phyloP scores from a whole-genome alignment of 2,329 filamentous ascomycete species.

The Venturia effusa region DNA sequence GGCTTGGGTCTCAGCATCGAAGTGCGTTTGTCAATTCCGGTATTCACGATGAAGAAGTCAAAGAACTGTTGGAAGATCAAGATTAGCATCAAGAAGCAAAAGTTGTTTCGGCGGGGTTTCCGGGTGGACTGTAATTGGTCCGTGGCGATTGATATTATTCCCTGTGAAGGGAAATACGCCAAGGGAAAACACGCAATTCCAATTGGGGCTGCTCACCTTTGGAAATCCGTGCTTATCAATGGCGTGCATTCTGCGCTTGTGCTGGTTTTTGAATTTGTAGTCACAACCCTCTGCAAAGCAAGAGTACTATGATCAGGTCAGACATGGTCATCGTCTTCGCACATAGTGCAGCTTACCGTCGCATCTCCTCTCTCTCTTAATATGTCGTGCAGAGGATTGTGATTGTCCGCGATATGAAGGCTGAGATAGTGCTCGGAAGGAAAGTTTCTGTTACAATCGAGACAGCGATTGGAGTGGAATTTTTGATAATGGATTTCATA shows the following conservation, averaged over 20 bases:
- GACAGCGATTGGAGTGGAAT: conserved; percentile 72
- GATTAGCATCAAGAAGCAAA: not conserved
- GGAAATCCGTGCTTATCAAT: conserved; percentile 94
- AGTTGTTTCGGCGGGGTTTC: not conserved
- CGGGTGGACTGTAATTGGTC: not conserved
- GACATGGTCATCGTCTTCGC: too few relatives aligned
- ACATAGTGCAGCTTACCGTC: conserved; percentile 47
- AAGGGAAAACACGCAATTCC: not conserved
- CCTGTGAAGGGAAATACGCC: not conserved
- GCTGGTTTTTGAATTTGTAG: conserved; percentile 67
- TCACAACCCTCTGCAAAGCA: conserved; percentile 90
- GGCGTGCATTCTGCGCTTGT: conserved; percentile 77
- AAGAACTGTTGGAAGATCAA: conserved; percentile 45
- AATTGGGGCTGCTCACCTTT: conserved; percentile 30
- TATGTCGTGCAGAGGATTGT: conserved; percentile 68
- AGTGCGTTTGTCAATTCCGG: conserved; percentile 75
- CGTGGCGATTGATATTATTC: too few relatives aligned
- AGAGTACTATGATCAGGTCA: conserved; percentile 47
- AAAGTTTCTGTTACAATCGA: conserved; percentile 77
- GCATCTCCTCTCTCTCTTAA: conserved; percentile 72
- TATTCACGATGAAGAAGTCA: conserved; percentile 76
- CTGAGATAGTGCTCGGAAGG: conserved; percentile 70
- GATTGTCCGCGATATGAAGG: conserved; percentile 82
- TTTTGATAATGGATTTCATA: conserved; percentile 83
- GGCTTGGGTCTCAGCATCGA: conserved; percentile 51